Evolutionary conservation across 1,284 basidiomycete species (phyloP), one percentile per base, ranked within the genome.

Genomic region (Xanthoconium separans): DNA sequence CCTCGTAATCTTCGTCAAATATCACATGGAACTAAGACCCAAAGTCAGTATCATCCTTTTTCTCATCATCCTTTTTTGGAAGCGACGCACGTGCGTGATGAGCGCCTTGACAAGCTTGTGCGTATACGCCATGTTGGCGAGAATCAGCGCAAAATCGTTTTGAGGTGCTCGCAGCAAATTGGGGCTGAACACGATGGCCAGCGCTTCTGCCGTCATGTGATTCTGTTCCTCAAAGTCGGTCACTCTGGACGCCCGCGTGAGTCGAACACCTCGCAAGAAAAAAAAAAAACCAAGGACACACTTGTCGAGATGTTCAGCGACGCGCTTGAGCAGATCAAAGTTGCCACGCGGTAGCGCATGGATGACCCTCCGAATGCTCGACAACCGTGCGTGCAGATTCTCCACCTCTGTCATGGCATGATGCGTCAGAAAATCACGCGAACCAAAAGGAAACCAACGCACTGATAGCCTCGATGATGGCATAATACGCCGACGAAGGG

Each of bases 181-280:
- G 2, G 89, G 90, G 56, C 88, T 89, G 69, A 92, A 91, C 22
- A 92, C 88, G 45, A 91, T 91, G 0, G 91, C 85, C 4, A 93
- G 75, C 7, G 87, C 86, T 60, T 90, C 86, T 0, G 89, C 84
- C 2, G 87, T 90, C 91, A 93, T 93, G 57, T 93, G 88, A 62
- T 93, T 93, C 46, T 85, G 79, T 55, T 91, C 88, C 65, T 93
- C 91, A 66, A 80, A 90, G 62, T 93, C 91, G 9, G 89, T 90
- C 29, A 93, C 87, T 64, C 89, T 90, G 64, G 3, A 53, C 24
- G 36, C 4, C 16, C 15, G 15, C 12, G 52, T 47, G 41, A 47
- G 24, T 10, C 24, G 15, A n/a, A 43, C 27, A 12, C n/a, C n/a
- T 10, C 9, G 8, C 16, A 18, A 10, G 8, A 42, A 40, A 44